Evolutionary conservation across 768 basidiomycete genomes (phyloP), one percentile per base, ranked within the genome.

Genomic region (Neoboletus magnificus): DNA sequence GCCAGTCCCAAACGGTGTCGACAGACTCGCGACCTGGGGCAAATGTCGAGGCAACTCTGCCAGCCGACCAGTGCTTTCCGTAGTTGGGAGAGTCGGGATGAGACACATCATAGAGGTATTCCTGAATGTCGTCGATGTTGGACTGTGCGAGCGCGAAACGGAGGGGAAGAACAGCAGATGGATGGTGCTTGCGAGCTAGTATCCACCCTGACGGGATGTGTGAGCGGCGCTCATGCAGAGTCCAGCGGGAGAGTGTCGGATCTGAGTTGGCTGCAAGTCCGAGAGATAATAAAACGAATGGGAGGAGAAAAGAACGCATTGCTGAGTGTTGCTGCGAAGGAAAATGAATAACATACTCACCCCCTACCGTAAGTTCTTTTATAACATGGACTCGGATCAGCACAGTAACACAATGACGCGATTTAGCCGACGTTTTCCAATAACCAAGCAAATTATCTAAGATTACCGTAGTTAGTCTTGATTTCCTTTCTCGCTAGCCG

Each of bases 21-120:
- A 78, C 60, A 0, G 77, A 73, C 37, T 72, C 68, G 23, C 60
- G 46, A 47, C 67, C 71, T 0, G 79, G 80, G 0, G 77, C 72
- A 48, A 81, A 81, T 45, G 62, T 71, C n/a, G 74, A 66, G 22
- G 73, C 74, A 47, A 81, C 65, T 27, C 71, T 57, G 22, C 58
- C 61, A 1, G 78, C 64, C 1, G 74, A 67, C 76, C 78, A 79
- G 52, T 81, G 80, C 32, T 76, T 70, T 1, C 79, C 79, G 44
- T 79, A 81, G 51, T 64, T 71, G 16, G 71, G 64, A 9, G 80
- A 81, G 16, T 66, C 58, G 7, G 79, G 79, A 52, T 77, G 73
- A 0, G 79, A 72, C 12, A 81, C 72, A 3, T 75, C 69, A 56
- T 75, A 65, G 39, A 81, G 74, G 44, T 70, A 62, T 49, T 74